These are phyloP conservation scores for Phyllosticta citrichinensis DNA, from an alignment of 2,329 filamentous ascomycete genomes.

Conservation along the genomic window DNA sequence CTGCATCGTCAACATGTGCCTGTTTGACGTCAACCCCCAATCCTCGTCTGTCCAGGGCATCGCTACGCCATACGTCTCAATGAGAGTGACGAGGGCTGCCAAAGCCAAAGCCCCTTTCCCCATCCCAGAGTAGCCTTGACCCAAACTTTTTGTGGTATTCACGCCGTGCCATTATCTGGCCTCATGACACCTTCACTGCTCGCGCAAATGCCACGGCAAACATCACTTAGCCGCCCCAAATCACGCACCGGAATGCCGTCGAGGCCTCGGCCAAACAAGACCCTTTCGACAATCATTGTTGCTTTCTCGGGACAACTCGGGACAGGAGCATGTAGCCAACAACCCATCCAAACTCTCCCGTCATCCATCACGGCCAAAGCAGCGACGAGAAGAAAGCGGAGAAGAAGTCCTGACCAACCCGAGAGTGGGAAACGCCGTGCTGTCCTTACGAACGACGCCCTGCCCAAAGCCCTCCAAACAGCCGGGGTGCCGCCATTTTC, in stretches of 20 bases:
- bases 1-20: not conserved
- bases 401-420: constrained; percentile 7
- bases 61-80: not conserved
- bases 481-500: not conserved
- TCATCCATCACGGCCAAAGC: not conserved
- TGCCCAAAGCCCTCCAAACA: not conserved
- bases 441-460: constrained; percentile 5
- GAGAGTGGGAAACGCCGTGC: constrained; percentile 6
- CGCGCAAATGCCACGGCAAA: not conserved
- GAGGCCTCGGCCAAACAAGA: not conserved
- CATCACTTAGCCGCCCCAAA: not conserved
- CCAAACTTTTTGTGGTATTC: not conserved
- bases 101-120: too few relatives aligned
- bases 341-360: not conserved
- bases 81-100: not conserved
- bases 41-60: not conserved
- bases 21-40: not conserved
- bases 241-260: not conserved
- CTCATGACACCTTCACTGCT: not conserved
- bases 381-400: constrained; percentile 1
- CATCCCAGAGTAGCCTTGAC: too few relatives aligned
- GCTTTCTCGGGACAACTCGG: constrained; percentile 6
- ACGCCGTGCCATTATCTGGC: not conserved
- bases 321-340: not conserved
- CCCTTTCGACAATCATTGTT: constrained; percentile 3